Evolutionary conservation across 75 land plant species (phyloP), one percentile per base, ranked within the genome.

Genomic region (Pseudotsuga menziesii): DNA sequence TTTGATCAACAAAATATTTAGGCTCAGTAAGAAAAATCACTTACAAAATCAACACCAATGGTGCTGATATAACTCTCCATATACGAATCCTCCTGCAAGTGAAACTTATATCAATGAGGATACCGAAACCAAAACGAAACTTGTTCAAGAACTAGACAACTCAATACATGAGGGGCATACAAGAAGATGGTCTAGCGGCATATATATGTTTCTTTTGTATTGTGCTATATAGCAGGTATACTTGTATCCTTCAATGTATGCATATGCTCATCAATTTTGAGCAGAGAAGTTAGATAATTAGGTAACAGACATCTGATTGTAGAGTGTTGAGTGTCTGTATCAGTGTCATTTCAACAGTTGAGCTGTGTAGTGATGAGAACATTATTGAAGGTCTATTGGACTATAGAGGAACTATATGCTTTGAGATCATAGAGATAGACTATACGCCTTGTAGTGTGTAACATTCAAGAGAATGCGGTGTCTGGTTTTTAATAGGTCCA

Each of bases 1-100:
- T 55, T 41, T 48, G 13, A 58, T 23, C 58, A n/a, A 17, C 3
- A 56, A 22, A 29, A 25, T 35, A 48, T 48, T 48, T 48, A 62
- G 17, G 77, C 56, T 13, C 0, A 4, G 56, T 48, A 58, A 61
- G 23, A 35, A 27, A 22, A 62, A 19, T 54, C 41, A 82, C 91
- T 84, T 54, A 89, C 91, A 69, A 93, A 93, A 85, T 93, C 95
- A 29, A 93, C 95, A 27, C 95, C 95, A 79, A 93, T 93, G 32
- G 95, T 92, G 78, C 95, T 92, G 63, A 92, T 92, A 77, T 92
- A 92, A 83, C 93, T 92, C 73, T 92, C 95, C 63, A 92, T 83
- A 80, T 92, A 92, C 2, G 95, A 90, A 85, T 92, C 94, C 80
- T 92, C 94, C 94, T 92, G 79, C 14, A 83, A 75, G 62, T 15